phyloP scores from a whole-genome alignment of 352 stramenopile species.

The Pythium scleroteichum region DNA sequence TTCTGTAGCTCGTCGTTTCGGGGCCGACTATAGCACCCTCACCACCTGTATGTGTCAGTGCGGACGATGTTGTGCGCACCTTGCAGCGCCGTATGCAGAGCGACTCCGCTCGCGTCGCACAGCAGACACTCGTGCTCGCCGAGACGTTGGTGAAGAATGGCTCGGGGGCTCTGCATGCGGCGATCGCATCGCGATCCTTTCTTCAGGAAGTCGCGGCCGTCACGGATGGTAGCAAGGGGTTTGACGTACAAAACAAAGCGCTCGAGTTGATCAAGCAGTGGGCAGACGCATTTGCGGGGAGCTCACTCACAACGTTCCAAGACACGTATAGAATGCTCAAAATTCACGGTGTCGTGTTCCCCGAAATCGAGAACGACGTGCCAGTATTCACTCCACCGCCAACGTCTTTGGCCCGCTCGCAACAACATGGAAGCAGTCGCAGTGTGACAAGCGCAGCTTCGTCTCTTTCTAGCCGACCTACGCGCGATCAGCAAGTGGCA shows the following conservation, averaged over 20 bases:
- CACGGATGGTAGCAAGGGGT: conserved; percentile 60
- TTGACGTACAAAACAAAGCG: conserved; percentile 77
- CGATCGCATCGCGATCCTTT: conserved; percentile 62
- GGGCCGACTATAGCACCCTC: neutral
- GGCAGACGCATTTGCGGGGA: conserved; percentile 64
- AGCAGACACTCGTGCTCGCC: conserved; percentile 61
- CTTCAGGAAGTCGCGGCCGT: conserved; percentile 68
- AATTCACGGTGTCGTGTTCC: conserved; percentile 69
- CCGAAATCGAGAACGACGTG: conserved; percentile 63
- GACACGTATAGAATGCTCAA: conserved; percentile 81
- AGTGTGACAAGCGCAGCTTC: conserved; percentile 17
- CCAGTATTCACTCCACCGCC: conserved; percentile 70
- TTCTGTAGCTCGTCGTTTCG: neutral
- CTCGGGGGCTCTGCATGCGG: conserved; percentile 48
- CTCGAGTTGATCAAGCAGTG: conserved; percentile 82
- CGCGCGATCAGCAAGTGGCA: conserved; percentile 62
- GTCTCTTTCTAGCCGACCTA: conserved; percentile 10
- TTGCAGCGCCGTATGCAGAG: conserved; percentile 65
- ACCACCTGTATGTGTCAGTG: conserved; percentile 31
- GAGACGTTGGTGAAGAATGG: conserved; percentile 85
- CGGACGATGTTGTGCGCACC: conserved; percentile 59
- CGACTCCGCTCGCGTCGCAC: conserved; percentile 39
- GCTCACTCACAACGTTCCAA: conserved; percentile 58
- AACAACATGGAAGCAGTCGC: conserved; percentile 21
- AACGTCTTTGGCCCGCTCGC: conserved; percentile 27